phyloP scores from a whole-genome alignment of 192 early-diverging fungal genomes.

The Anaeromyces robustus region DNA sequence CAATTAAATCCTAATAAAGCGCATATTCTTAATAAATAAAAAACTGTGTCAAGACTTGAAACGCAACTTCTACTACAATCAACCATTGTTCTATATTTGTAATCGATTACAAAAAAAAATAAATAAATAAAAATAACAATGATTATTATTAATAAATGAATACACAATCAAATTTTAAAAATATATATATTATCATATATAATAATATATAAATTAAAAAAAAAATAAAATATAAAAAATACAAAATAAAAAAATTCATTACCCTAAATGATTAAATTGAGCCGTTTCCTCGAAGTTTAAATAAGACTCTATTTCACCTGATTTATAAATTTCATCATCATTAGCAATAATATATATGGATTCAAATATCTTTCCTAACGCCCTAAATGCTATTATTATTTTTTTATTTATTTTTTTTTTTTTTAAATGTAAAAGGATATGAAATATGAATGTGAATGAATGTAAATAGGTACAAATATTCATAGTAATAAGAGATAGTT shows the following conservation, averaged over 20 bases:
- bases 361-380: slow-evolving; percentile 47
- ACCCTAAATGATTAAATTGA: slow-evolving; percentile 56
- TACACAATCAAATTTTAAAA: background rate
- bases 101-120: background rate
- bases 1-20: slow-evolving; percentile 79
- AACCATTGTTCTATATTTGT: slow-evolving; percentile 44
- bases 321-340: slow-evolving; percentile 11
- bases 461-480: too few species aligned
- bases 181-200: background rate
- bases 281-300: slow-evolving; percentile 38
- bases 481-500: too few species aligned
- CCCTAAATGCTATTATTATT: slow-evolving; percentile 43
- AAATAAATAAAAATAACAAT: background rate
- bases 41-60: slow-evolving; percentile 36
- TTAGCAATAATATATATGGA: slow-evolving; percentile 19
- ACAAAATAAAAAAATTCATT: too few species aligned
- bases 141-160: too few species aligned
- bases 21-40: slow-evolving; percentile 50
- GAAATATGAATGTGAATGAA: too few species aligned
- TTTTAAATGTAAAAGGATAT: background rate
- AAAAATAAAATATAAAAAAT: slow-evolving; percentile 1
- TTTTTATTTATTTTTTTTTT: background rate
- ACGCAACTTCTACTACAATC: slow-evolving; percentile 78
- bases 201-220: background rate
- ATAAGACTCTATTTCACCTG: slow-evolving; percentile 10